Conservation (phyloP, 441 rosid genomes). For the Adansonia rubrostipa region DNA sequence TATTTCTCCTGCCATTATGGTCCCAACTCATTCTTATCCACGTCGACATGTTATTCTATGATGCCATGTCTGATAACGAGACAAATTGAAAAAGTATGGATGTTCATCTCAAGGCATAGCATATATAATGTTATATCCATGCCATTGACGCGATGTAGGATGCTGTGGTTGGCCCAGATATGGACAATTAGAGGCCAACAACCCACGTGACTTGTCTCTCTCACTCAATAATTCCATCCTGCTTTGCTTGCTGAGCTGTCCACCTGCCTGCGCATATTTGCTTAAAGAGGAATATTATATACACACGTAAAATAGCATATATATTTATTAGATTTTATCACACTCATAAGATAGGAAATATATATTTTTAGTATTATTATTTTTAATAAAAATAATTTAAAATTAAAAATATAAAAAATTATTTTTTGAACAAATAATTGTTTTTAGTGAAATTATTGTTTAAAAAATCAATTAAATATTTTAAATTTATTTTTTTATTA, state of each 20-base stretch:
- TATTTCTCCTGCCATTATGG: not conserved
- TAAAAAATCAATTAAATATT: too few relatives aligned
- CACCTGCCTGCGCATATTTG: not conserved
- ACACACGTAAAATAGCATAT: not conserved
- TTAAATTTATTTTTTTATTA: too few relatives aligned
- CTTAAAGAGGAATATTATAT: not conserved
- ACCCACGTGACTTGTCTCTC: slow-evolving; percentile 53
- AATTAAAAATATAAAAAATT: too few relatives aligned
- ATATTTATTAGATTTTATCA: too few relatives aligned
- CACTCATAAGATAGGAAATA: too few relatives aligned
- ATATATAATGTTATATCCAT: not conserved
- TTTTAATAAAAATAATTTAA: too few relatives aligned
- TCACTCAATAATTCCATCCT: slow-evolving; percentile 27
- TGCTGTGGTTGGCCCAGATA: slow-evolving; percentile 12
- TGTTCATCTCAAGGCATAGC: not conserved
- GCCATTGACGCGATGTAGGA: slow-evolving; percentile 30
- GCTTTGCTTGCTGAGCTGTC: not conserved
- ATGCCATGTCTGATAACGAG: not conserved
- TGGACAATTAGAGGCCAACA: slow-evolving; percentile 46
- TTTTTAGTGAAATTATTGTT: too few relatives aligned
- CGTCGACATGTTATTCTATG: not conserved
- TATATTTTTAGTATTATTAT: too few relatives aligned
- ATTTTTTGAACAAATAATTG: too few relatives aligned
- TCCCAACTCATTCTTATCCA: slow-evolving; percentile 3
- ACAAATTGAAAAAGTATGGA: not conserved